Percentiles rank a stretch among this genome's conserved stretches.
phyloP scores from a whole-genome alignment of 2,329 filamentous ascomycete species.

The Passalora sequoiae region DNA sequence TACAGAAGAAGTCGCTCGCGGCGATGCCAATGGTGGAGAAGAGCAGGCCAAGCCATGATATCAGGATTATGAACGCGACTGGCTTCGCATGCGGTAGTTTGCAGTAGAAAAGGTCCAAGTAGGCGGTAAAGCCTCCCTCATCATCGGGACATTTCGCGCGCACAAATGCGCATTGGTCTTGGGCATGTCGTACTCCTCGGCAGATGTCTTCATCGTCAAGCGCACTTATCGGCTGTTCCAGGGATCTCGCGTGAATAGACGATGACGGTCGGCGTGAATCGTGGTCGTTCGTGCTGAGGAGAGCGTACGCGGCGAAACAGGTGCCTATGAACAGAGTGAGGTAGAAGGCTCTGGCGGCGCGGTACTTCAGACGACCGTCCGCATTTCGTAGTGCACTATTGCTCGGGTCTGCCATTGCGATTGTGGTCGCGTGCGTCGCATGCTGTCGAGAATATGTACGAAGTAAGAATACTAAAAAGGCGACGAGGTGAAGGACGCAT shows the following conservation, averaged over 20 bases:
- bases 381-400: neutral
- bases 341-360: conserved; percentile 45
- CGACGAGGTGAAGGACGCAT: conserved; percentile 2
- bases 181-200: conserved; percentile 67
- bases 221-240: conserved; percentile 10
- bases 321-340: conserved; percentile 37
- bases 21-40: conserved; percentile 98
- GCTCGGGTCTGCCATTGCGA: neutral
- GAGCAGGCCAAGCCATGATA: conserved; percentile 78
- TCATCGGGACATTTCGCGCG: conserved; percentile 77
- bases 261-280: neutral
- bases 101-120: conserved; percentile 90
- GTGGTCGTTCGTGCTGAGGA: conserved; percentile 12
- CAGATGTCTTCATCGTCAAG: conserved; percentile 53
- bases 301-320: conserved; percentile 23
- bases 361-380: conserved; percentile 26
- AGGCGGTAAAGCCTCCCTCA: conserved; percentile 82
- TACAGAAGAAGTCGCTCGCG: conserved; percentile 95
- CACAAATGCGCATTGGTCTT: conserved; percentile 84
- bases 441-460: conserved; percentile 4
- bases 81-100: conserved; percentile 61
- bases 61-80: conserved; percentile 71
- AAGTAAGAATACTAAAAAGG: neutral
- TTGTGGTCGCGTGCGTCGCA: neutral
- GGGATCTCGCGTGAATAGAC: conserved; percentile 8